Base-by-base conservation (phyloP, 2,329 filamentous ascomycete species). In the Penicillium sp. region DNA sequence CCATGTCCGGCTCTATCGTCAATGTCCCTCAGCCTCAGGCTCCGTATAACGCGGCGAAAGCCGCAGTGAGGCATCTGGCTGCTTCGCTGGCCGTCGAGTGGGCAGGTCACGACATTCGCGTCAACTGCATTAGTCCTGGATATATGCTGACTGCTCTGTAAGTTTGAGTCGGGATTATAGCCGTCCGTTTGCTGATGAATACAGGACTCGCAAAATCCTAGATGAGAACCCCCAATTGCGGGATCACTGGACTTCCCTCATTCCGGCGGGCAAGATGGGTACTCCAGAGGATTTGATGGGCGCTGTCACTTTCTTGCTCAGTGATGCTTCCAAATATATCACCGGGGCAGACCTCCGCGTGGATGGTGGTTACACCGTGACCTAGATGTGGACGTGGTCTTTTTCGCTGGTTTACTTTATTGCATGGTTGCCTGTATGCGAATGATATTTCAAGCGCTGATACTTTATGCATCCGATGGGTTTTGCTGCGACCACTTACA, bases 81-180 rank as follows among this genome's bases (percentile, higher is more conserved):
- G 84, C 90, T 36, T 94, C 89, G 61, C 81, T 97, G 66, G 92
- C 92, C 34, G 92, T 97, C 47, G 94, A 97, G 75, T 97, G 94
- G 93, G 92, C 93, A 0, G 82, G 87, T 63, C 86, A 88, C 36
- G 88, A 88, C 63, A 96, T 97, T 69, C 86, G 93, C 34, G 93
- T 97, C 63, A 97, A 97, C 79, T 94, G 90, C 75, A 94, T 97
- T 72, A 92, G 88, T 29, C 93, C 93, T 0, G 93, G 94, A 43
- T 97, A 97, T 77, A 97, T 97, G 93, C 79, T 96, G 63, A 97
- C 93, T 14, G 90, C 92, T 55, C 78, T 97, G 89, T 93, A 81
- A 84, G 89, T 56, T 3, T 27, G 24, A 16, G 5, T 18, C 18
- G 34, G 2, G 2, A 22, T 10, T 47, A 11, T 13, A 5, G 2